These are phyloP conservation scores for Flaveria linearis DNA, from an alignment of 129 eudicot genomes.

Conservation along the genomic window DNA sequence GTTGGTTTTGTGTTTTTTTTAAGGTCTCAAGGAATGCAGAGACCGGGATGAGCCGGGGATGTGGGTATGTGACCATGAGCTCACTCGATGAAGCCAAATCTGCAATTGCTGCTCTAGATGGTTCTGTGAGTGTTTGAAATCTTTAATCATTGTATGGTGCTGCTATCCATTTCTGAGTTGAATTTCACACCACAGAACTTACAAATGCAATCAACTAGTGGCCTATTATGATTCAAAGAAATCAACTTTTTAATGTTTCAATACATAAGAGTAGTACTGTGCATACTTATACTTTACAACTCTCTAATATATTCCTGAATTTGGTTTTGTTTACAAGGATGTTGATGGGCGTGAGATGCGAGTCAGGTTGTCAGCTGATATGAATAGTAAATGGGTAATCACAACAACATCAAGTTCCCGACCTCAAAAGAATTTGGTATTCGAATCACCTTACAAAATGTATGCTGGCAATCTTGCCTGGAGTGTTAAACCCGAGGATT, in stretches of 20 bases:
- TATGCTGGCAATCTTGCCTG: conserved; percentile 55
- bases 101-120: conserved; percentile 54
- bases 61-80: conserved; percentile 55
- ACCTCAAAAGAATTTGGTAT: conserved; percentile 39
- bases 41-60: conserved; percentile 52
- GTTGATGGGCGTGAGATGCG: conserved; percentile 57
- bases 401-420: conserved; percentile 34
- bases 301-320: neutral
- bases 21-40: conserved; percentile 48
- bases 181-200: neutral
- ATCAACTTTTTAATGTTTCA: neutral
- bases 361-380: conserved; percentile 42
- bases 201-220: neutral
- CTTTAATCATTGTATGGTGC: neutral
- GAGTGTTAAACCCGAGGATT: conserved; percentile 49
- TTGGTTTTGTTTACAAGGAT: conserved; percentile 31
- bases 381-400: conserved; percentile 35
- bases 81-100: conserved; percentile 47
- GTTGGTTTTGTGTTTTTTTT: neutral
- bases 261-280: neutral
- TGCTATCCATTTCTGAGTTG: neutral
- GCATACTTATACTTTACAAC: too few relatives aligned
- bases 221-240: neutral
- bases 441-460: conserved; percentile 44
- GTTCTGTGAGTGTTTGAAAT: conserved; percentile 38